Percentiles rank a stretch among this genome's conserved stretches.
These are phyloP conservation scores for Aspergillus asperescens DNA, from an alignment of 495 filamentous ascomycete genomes.

Conservation along the genomic window DNA sequence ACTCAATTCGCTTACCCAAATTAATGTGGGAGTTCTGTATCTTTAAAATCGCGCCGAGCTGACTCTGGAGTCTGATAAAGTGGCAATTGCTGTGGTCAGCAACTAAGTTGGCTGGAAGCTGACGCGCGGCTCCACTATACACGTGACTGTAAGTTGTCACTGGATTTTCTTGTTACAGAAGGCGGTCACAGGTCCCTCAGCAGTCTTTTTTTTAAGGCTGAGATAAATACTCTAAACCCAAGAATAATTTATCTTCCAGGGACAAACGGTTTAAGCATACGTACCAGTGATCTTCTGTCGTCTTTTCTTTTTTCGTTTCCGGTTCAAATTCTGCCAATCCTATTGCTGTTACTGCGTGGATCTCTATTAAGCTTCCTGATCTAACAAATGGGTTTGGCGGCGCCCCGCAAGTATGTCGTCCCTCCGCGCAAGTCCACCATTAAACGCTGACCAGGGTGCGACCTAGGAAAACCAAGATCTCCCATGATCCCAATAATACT, in stretches of 20 bases:
- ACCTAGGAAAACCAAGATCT: conserved; percentile 70
- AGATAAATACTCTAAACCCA: too few species aligned
- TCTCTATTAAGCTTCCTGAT: background rate
- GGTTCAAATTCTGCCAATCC: background rate
- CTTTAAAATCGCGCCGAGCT: too few species aligned
- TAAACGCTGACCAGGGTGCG: background rate
- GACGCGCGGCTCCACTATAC: background rate
- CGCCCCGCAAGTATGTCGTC: conserved; percentile 57
- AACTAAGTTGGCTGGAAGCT: too few species aligned
- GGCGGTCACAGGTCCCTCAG: too few species aligned
- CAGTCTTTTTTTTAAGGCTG: too few species aligned
- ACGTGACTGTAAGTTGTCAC: background rate
- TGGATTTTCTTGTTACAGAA: background rate
- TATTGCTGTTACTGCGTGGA: too few species aligned
- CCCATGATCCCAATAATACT: conserved; percentile 89
- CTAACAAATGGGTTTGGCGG: conserved; percentile 65
- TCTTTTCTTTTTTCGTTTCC: background rate
- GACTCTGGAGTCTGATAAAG: too few species aligned
- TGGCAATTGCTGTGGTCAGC: too few species aligned
- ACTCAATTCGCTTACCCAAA: too few species aligned
- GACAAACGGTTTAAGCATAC: background rate
- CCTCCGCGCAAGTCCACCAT: background rate
- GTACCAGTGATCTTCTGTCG: background rate
- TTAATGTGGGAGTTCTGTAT: too few species aligned
- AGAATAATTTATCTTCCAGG: too few species aligned